Evolutionary conservation across 805 yeast species (phyloP).

Genomic region (Diddensiella caesifluorescens): DNA sequence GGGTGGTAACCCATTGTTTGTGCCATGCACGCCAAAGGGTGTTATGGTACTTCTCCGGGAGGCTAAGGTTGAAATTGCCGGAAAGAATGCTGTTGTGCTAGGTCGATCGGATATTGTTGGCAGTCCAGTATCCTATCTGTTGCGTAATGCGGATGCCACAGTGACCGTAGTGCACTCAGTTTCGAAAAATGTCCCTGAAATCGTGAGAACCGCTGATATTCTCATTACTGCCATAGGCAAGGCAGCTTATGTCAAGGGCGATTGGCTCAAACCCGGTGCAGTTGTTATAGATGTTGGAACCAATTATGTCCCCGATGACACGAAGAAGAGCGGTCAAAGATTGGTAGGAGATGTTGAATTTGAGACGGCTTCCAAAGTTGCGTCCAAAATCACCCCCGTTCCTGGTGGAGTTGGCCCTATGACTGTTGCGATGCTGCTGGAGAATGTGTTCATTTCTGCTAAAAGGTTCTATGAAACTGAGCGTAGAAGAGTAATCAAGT

Average conservation of each 20-base stretch:
- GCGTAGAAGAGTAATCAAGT: constrained; percentile 41
- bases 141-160: constrained; percentile 72
- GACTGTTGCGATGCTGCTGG: constrained; percentile 95
- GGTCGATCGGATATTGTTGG: constrained; percentile 98
- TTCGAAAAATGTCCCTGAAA: constrained; percentile 54
- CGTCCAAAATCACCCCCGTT: constrained; percentile 82
- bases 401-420: constrained; percentile 99
- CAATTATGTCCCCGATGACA: constrained; percentile 73
- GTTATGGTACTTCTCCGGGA: constrained; percentile 72
- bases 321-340: constrained; percentile 70
- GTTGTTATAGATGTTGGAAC: constrained; percentile 94
- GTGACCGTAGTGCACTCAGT: constrained; percentile 83
- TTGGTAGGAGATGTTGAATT: constrained; percentile 96
- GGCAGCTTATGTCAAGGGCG: constrained; percentile 79
- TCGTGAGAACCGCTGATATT: constrained; percentile 69
- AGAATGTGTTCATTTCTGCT: constrained; percentile 79
- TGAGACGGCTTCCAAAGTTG: constrained; percentile 55
- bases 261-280: constrained; percentile 79
- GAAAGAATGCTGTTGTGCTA: constrained; percentile 81
- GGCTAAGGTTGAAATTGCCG: constrained; percentile 61
- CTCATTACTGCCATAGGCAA: constrained; percentile 90
- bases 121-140: constrained; percentile 79
- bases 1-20: constrained; percentile 74
- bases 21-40: constrained; percentile 96
- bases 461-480: constrained; percentile 40